Evolutionary conservation across 2,329 filamentous ascomycete genomes (phyloP), one percentile per base, ranked within the genome.

Genomic region (Gnomoniopsis smithogilvyi): DNA sequence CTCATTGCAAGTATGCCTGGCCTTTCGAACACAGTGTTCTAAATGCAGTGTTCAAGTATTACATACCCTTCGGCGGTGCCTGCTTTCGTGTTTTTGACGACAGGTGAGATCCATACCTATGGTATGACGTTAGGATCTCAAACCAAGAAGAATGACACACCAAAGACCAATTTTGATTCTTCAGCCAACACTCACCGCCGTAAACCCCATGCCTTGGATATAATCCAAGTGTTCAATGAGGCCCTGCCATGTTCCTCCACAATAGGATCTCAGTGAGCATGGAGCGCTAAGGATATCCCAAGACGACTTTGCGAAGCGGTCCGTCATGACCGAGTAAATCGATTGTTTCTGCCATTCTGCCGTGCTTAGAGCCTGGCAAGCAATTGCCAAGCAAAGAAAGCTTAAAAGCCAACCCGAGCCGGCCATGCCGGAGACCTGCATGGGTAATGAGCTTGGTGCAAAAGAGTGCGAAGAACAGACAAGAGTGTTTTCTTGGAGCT

Each of bases 231-330:
- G 70, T 54, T 76, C 74, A 45, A 76, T 76, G 51, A 82, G 70
- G 1, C 80, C 80, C 38, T 67, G 62, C 70, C 74, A 83, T 11
- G 75, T 76, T n/a, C 80, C 80, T 47, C 78, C 78, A 60, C 80
- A 82, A 67, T 80, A 81, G 22, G 65, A 3, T 63, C 48, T 65
- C 61, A n/a, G 63, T 48, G 1, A 54, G 8, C 26, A 30, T 61
- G 6, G 72, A 59, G 54, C 72, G 64, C 59, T 72, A 74, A 3
- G 63, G 69, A 68, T 11, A 70, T 70, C 7, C 71, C 74, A 10
- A 73, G 72, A 69, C 6, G 69, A 70, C 36, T 70, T 69, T 21
- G 74, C 75, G 61, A 76, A 78, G 12, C 76, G 69, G 64, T 78
- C 76, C 3, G 74, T 77, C 59, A 78, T 66, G 53, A 78, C 70